Evolutionary conservation across 1,139 yeast genomes (phyloP), one percentile per base, ranked within the genome.

Genomic region (Pichia sp.): DNA sequence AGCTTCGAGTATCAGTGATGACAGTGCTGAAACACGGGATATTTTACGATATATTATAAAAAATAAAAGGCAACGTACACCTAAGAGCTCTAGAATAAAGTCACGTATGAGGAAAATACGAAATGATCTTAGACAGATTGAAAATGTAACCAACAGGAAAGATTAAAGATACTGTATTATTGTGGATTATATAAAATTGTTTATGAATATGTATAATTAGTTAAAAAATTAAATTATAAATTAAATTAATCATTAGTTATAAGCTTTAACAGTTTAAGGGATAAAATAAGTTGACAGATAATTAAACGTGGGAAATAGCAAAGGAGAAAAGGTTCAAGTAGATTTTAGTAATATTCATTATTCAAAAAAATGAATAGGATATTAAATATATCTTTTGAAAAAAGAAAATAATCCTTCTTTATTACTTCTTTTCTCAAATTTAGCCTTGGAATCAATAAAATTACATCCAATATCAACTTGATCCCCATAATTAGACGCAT

Each of bases 381-480:
- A 51, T 35, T 58, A 60, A 26, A 37, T 45, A 41, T 58, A 60
- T 50, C 63, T 57, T 39, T 56, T 59, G 38, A 59, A 40, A 6
- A 54, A 30, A 28, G 49, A 49, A 3, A 51, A 31, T 35, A 53
- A 43, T 4, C 53, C 41, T 16, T 41, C 39, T 12, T 40, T 39
- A 32, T 23, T 32, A 39, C 55, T 59, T 55, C 67, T 60, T 41
- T 64, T 62, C 11, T 51, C 45, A 39, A 51, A 63, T 29, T 52
- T 46, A 20, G 50, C 39, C 37, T 59, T 55, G 25, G 50, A 50
- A 62, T 42, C 40, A 6, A 37, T 37, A 42, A 58, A 62, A 52
- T 68, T 66, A 56, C 78, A 73, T 23, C 73, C 70, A 40, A 67
- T 55, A 37, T 61, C 63, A 30, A 72, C 74, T 7, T 55, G 50